Evolutionary conservation across 169 alveolate species (phyloP).

Genomic region (Cryptosporidium viatorum): DNA sequence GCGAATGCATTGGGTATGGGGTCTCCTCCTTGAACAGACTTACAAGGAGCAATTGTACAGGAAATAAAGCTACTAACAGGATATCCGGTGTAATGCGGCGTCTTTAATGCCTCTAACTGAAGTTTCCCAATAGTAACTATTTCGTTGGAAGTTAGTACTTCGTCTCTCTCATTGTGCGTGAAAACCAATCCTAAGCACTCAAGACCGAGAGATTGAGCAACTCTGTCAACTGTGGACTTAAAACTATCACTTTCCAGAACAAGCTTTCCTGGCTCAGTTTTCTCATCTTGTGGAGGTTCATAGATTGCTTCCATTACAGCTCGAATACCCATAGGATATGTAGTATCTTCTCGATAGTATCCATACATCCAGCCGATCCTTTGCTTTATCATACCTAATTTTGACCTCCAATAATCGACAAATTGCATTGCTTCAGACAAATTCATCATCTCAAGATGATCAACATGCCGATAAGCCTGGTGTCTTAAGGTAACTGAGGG

Average conservation of each 20-base stretch:
- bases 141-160: constrained; percentile 93
- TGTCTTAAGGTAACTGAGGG: constrained; percentile 94
- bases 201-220: constrained; percentile 93
- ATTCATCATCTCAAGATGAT: constrained; percentile 96
- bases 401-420: constrained; percentile 92
- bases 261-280: constrained; percentile 77
- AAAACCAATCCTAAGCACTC: constrained; percentile 96
- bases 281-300: constrained; percentile 95
- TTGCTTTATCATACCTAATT: constrained; percentile 89
- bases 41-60: constrained; percentile 87
- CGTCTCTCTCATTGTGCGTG: constrained; percentile 94
- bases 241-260: constrained; percentile 77
- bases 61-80: constrained; percentile 85
- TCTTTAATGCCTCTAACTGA: constrained; percentile 66
- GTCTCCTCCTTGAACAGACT: constrained; percentile 82
- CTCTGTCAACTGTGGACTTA: constrained; percentile 86
- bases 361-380: constrained; percentile 97
- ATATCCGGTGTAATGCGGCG: constrained; percentile 85
- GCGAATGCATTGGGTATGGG: constrained; percentile 88
- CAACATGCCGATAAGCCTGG: constrained; percentile 97
- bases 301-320: constrained; percentile 97
- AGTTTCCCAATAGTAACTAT: constrained; percentile 82
- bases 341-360: constrained; percentile 96
- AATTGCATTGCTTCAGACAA: constrained; percentile 92
- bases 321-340: constrained; percentile 96